Evolutionary conservation across 306 rosid genomes (phyloP).

Genomic region (Datisca glomerata): DNA sequence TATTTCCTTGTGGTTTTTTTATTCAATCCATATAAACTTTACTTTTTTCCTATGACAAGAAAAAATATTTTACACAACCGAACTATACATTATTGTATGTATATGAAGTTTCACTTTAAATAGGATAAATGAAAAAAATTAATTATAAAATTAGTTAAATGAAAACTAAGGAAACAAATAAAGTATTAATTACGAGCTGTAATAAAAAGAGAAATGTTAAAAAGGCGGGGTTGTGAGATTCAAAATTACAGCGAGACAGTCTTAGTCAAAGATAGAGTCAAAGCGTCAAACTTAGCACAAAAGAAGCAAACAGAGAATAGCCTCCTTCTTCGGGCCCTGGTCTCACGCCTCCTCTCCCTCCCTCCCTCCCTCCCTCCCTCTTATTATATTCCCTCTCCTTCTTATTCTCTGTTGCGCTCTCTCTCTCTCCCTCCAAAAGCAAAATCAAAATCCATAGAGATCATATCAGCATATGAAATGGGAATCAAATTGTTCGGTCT

Average conservation of each 20-base stretch:
- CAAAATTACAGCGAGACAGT: neutral
- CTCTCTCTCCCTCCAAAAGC: too few species aligned
- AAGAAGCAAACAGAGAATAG: slow-evolving; percentile 12
- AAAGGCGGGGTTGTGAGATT: neutral
- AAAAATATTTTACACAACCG: too few species aligned
- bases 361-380: neutral
- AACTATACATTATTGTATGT: too few species aligned
- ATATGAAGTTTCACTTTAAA: too few species aligned
- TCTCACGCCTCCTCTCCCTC: slow-evolving; percentile 8
- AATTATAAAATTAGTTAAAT: neutral
- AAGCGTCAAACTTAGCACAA: slow-evolving; percentile 14
- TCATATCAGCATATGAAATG: too few species aligned
- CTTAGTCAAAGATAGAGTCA: slow-evolving; percentile 17
- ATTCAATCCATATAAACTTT: too few species aligned
- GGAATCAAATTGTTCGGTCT: slow-evolving; percentile 5
- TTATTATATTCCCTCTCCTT: neutral
- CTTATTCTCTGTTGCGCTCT: neutral
- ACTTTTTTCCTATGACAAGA: too few species aligned
- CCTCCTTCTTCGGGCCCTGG: slow-evolving; percentile 14
- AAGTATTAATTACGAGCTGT: too few species aligned
- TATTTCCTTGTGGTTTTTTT: too few species aligned
- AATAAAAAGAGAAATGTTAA: too few species aligned
- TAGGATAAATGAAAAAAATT: too few species aligned
- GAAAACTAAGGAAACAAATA: neutral
- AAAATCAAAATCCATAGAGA: too few species aligned